Conservation (phyloP, 2,329 filamentous ascomycete species). For the Colletotrichum tropicale region DNA sequence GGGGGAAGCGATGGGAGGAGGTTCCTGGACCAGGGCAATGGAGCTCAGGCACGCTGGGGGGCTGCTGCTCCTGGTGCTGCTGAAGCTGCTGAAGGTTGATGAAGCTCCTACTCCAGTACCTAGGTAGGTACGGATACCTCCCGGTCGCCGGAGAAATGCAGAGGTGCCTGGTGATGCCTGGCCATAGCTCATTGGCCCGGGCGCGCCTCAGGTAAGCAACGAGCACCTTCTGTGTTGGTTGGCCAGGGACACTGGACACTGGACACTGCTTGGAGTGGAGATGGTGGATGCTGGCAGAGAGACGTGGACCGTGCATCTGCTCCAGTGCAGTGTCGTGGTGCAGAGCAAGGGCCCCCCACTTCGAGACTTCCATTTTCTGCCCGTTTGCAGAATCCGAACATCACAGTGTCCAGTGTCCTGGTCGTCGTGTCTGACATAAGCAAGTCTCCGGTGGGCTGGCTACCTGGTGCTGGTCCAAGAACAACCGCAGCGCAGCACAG, state of each 20-base stretch:
- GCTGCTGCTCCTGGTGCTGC: neutral
- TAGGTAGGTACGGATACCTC: neutral
- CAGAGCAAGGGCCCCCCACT: neutral
- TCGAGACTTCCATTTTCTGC: neutral
- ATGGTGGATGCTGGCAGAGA: too few relatives aligned
- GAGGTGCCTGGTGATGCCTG: neutral
- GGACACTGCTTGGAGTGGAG: neutral
- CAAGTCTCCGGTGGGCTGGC: neutral
- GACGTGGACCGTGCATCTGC: neutral
- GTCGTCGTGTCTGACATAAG: neutral
- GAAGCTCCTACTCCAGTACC: neutral
- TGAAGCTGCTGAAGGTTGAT: neutral
- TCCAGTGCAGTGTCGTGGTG: neutral
- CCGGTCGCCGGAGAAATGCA: neutral
- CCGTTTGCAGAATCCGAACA: neutral
- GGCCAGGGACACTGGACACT: neutral
- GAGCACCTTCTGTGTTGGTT: neutral
- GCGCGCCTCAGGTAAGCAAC: neutral
- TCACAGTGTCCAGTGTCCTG: neutral
- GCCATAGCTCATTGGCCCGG: neutral
- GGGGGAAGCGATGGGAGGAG: neutral
- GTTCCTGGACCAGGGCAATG: neutral
- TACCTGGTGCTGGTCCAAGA: neutral
- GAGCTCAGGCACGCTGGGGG: neutral
- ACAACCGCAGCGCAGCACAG: neutral